Base-by-base conservation (phyloP, 768 basidiomycete species). In the Leccinum rimulosum region DNA sequence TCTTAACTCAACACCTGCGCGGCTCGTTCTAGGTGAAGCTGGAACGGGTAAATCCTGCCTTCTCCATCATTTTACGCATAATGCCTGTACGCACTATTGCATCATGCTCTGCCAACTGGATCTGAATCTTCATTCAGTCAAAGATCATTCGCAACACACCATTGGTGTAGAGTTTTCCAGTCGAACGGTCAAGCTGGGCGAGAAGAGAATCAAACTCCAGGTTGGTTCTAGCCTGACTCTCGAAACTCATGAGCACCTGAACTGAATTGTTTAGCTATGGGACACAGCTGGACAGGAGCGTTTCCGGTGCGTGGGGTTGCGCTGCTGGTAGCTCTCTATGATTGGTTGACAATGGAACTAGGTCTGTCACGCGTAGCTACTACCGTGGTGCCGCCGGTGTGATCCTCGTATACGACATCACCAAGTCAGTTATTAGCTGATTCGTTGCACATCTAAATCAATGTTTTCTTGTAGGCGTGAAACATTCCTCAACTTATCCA, bases 111-210 rank as follows among this genome's bases (percentile, higher is more conserved):
- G 43, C 50, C 33, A 10, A 25, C 43, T 10, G 17, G 45, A 15
- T 52, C 58, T 67, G 6, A 69, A 40, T n/a, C 53, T 50, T 55
- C 28, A 8, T 54, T n/a, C 67, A 97, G 95, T 95, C 82, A 96
- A 95, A 76, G 89, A 93, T 65, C 90, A 96, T 74, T 94, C 94
- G 6, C 91, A 95, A 76, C 97, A 98, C 73, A 98, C 97, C 14
- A 98, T 99, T 59, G 97, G 96, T 10, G 97, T 99, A 30, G 97
- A 98, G 70, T 98, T 99, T 72, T 94, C 94, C 17, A 96, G 94
- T 70, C 81, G 95, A 65, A 95, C 94, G 0, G 85, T 99, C 60
- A 89, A 89, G 68, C 81, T 98, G 25, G 95, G 92, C 54, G 95
- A 97, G 80, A 93, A 94, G 76, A 84, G 89, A 64, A 93, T 97